Base-by-base conservation (phyloP, 179 eudicot genomes). In the Silene coronaria region DNA sequence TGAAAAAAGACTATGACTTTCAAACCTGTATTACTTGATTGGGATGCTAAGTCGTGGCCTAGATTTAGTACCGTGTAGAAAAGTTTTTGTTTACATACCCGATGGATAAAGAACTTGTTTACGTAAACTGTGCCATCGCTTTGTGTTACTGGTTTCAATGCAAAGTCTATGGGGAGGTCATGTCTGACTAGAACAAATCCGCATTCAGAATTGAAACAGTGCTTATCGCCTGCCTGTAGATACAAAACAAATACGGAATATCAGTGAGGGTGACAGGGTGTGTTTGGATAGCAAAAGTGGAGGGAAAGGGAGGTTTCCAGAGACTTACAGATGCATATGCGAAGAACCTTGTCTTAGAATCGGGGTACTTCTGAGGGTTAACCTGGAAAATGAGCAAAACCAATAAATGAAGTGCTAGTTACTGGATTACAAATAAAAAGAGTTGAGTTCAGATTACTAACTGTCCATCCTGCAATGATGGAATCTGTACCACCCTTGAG, bases 381-480 rank as follows among this genome's bases (percentile, higher is more conserved):
- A 72, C 80, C 83, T 76, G 66, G 28, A 9, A 65, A 58, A 32
- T 23, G 60, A 72, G 66, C 51, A 67, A n/a, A 30, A 14, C 9
- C 17, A 72, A 34, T 8, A 27, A 70, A 17, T 22, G 2, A 51
- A 5, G 42, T 68, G 28, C 26, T 27, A 19, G n/a, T 51, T 30
- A 34, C 38, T 5, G 38, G 8, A 34, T 34, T 34, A 34, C 38
- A 5, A 6, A 34, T 5, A 38, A 6, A 48, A 48, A 48, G 5
- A 48, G 16, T 22, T 4, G 16, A 55, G 22, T 38, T 19, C 0
- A 32, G 51, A 3, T 19, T 0, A 70, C 79, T 75, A 38, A 80
- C 76, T 14, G 76, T 80, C 82, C 82, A 80, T 32, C 82, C 82
- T 64, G 69, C 79, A 34, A 70, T n/a, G n/a, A 76, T 53, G 55